Percentiles rank a stretch among this genome's conserved stretches.
These are phyloP conservation scores for Pythium myriotylum DNA, from an alignment of 352 stramenopile genomes.

Conservation along the genomic window DNA sequence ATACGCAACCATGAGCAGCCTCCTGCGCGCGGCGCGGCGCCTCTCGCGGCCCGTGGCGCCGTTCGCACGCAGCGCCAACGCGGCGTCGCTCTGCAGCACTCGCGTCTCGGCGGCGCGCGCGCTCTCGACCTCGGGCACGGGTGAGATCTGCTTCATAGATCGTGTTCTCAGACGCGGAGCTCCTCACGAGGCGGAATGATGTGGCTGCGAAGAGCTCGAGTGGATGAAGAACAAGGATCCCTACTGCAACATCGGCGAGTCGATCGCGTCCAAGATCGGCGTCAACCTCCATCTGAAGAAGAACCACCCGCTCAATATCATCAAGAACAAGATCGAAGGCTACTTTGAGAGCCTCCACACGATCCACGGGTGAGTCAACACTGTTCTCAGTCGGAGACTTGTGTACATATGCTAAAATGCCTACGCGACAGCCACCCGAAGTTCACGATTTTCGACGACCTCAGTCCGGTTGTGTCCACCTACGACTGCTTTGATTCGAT, in stretches of 20 bases:
- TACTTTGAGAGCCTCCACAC: constrained; percentile 86
- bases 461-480: constrained; percentile 85
- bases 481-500: constrained; percentile 92
- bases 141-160: too few relatives aligned
- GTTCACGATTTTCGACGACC: constrained; percentile 85
- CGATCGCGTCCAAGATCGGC: constrained; percentile 89
- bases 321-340: constrained; percentile 91
- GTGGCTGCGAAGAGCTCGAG: constrained; percentile 44
- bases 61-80: constrained; percentile 17
- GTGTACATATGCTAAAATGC: too few relatives aligned
- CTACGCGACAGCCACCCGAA: constrained; percentile 50
- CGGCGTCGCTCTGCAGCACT: background rate
- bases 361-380: constrained; percentile 48
- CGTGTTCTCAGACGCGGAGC: too few relatives aligned
- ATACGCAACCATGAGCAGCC: constrained; percentile 21
- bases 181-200: too few relatives aligned
- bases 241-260: constrained; percentile 88
- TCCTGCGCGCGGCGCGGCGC: constrained; percentile 19
- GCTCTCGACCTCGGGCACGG: constrained; percentile 17
- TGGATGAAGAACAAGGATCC: constrained; percentile 82
- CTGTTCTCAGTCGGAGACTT: too few relatives aligned
- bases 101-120: constrained; percentile 1
- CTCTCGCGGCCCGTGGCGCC: constrained; percentile 14
- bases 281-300: constrained; percentile 83
- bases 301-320: constrained; percentile 92